Evolutionary conservation across 495 filamentous ascomycete genomes (phyloP).

Genomic region (Chaetomium tenue): DNA sequence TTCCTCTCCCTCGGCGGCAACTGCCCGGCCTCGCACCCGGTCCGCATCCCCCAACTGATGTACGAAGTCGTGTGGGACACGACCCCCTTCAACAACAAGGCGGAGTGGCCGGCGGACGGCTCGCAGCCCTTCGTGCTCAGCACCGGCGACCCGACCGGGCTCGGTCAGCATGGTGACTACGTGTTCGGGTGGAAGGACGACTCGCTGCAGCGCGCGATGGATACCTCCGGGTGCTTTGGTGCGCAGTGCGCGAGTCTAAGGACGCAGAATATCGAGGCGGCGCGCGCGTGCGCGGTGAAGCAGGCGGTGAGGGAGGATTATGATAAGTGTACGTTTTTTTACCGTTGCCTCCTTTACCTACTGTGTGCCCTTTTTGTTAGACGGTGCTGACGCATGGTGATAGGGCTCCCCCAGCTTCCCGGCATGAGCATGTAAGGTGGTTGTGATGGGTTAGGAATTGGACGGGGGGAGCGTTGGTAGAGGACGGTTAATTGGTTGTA

Average conservation of each 20-base stretch:
- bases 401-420: constrained; percentile 17
- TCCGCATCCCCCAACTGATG: constrained; percentile 52
- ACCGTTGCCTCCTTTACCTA: too few species aligned
- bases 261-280: constrained; percentile 39
- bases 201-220: constrained; percentile 50
- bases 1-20: constrained; percentile 45
- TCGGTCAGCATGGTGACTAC: constrained; percentile 52
- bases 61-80: constrained; percentile 55
- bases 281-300: constrained; percentile 40
- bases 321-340: constrained; percentile 44
- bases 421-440: constrained; percentile 12
- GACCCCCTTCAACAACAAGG: constrained; percentile 46
- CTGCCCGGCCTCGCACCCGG: constrained; percentile 50
- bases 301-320: constrained; percentile 42
- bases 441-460: background rate
- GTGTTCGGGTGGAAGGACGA: constrained; percentile 53
- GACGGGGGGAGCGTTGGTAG: background rate
- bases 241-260: constrained; percentile 40
- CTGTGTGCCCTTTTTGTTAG: too few species aligned
- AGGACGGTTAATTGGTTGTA: background rate
- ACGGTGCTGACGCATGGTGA: background rate
- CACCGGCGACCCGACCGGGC: constrained; percentile 46
- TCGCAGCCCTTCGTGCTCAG: constrained; percentile 50
- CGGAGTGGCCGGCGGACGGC: constrained; percentile 47
- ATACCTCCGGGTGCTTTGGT: constrained; percentile 46